Evolutionary conservation across 2,329 filamentous ascomycete species (phyloP).

Genomic region (Phyllosticta capitalensis): DNA sequence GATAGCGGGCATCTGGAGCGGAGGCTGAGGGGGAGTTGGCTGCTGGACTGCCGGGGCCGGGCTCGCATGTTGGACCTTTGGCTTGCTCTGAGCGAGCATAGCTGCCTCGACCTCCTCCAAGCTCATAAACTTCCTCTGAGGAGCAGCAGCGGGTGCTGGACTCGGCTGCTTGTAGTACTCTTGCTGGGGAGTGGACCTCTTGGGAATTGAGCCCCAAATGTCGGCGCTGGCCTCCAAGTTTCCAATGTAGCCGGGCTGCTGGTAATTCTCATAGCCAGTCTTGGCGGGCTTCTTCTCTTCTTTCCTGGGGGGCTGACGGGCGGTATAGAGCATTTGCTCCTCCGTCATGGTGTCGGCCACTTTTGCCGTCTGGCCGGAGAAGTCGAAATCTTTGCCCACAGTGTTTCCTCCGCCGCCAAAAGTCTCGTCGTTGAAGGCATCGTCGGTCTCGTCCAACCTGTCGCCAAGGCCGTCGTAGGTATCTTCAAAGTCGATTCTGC

Average conservation of each 20-base stretch:
- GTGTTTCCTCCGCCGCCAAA: constrained; percentile 50
- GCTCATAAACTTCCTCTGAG: constrained; percentile 74
- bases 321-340: constrained; percentile 75
- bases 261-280: constrained; percentile 87
- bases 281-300: constrained; percentile 51
- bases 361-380: constrained; percentile 85
- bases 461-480: constrained; percentile 94
- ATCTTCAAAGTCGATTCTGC: constrained; percentile 80
- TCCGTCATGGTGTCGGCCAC: constrained; percentile 80
- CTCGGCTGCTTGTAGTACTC: constrained; percentile 22
- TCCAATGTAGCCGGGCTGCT: constrained; percentile 71
- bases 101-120: constrained; percentile 93
- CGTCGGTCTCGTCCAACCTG: constrained; percentile 80
- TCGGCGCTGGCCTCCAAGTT: constrained; percentile 88
- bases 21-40: constrained; percentile 9
- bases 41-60: constrained; percentile 17
- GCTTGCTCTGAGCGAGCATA: constrained; percentile 64
- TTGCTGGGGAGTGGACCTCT: constrained; percentile 35
- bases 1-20: constrained; percentile 7
- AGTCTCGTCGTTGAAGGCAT: constrained; percentile 94
- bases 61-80: constrained; percentile 31
- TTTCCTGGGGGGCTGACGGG: constrained; percentile 55
- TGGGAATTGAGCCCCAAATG: constrained; percentile 75
- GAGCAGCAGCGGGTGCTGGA: constrained; percentile 17
- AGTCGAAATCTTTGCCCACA: constrained; percentile 92